These are phyloP conservation scores for Trypanosoma brucei DNA, from an alignment of 208 protist species.

Conservation along the genomic window DNA sequence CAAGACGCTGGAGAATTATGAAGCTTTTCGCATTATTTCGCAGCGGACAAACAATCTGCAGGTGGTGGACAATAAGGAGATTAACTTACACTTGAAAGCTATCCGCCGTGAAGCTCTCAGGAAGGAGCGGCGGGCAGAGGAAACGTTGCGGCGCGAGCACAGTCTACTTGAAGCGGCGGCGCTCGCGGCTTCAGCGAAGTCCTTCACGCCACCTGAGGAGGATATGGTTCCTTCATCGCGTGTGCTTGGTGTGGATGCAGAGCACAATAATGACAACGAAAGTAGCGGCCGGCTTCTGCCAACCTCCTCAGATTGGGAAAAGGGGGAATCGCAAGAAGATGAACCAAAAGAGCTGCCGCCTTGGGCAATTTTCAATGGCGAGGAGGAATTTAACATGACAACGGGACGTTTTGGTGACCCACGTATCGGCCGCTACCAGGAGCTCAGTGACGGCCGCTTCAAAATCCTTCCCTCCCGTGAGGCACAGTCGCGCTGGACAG, in stretches of 20 bases:
- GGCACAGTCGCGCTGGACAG: slow-evolving; percentile 59
- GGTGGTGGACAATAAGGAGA: slow-evolving; percentile 87
- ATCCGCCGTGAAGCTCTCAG: slow-evolving; percentile 45
- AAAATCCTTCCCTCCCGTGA: slow-evolving; percentile 56
- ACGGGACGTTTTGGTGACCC: slow-evolving; percentile 78
- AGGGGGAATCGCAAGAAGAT: neutral
- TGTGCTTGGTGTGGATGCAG: slow-evolving; percentile 25
- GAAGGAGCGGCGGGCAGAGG: slow-evolving; percentile 47
- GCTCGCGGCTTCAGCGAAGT: slow-evolving; percentile 63
- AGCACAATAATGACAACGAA: neutral
- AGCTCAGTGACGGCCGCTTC: slow-evolving; percentile 83
- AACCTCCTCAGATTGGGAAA: neutral
- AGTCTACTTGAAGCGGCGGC: slow-evolving; percentile 60
- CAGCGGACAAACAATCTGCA: slow-evolving; percentile 87
- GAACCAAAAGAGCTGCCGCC: slow-evolving; percentile 62
- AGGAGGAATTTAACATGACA: slow-evolving; percentile 81
- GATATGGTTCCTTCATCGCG: slow-evolving; percentile 24
- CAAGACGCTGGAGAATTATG: slow-evolving; percentile 79
- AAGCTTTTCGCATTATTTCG: slow-evolving; percentile 84
- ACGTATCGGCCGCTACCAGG: slow-evolving; percentile 57
- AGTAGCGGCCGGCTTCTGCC: neutral
- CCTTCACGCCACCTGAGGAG: slow-evolving; percentile 32
- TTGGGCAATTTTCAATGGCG: slow-evolving; percentile 69
- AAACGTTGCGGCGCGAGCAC: slow-evolving; percentile 52
- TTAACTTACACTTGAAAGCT: slow-evolving; percentile 77